A percentile compares a stretch with the other conserved stretches of the same genome.
These are phyloP conservation scores for Melocanna baccifera DNA, from an alignment of 176 grass and related monocot species.

Conservation along the genomic window DNA sequence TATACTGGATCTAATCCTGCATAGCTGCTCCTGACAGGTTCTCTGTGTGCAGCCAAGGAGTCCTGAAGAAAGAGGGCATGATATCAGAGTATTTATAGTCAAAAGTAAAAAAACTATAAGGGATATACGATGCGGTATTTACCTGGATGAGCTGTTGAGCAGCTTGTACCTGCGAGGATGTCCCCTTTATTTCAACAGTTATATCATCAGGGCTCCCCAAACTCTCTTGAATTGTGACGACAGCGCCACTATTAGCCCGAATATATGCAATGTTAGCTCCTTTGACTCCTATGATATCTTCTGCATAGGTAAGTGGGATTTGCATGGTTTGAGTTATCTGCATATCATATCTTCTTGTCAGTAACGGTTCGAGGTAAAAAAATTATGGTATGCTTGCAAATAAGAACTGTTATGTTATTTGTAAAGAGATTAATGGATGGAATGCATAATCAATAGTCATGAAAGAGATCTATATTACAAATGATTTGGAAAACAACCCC, in stretches of 20 bases:
- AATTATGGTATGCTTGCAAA: background rate
- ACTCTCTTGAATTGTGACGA: constrained; percentile 88
- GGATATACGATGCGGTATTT: constrained; percentile 1
- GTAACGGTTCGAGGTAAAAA: constrained; percentile 3
- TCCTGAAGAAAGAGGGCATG: constrained; percentile 48
- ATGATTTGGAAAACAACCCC: background rate
- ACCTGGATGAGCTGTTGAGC: constrained; percentile 93
- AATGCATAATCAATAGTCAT: constrained; percentile 3
- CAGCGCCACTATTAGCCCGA: constrained; percentile 73
- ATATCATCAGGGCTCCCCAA: constrained; percentile 80
- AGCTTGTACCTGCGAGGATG: constrained; percentile 81
- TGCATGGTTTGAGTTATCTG: constrained; percentile 99
- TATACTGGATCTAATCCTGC: constrained; percentile 60
- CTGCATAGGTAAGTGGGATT: constrained; percentile 93
- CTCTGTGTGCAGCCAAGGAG: constrained; percentile 70
- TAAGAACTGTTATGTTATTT: background rate
- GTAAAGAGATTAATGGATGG: background rate
- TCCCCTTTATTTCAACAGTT: constrained; percentile 98
- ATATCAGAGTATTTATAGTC: background rate
- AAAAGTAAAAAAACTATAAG: background rate
- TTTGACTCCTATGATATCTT: constrained; percentile 93
- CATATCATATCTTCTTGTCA: constrained; percentile 28
- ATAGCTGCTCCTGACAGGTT: constrained; percentile 66
- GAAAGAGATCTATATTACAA: background rate
- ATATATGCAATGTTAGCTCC: constrained; percentile 95